These are phyloP conservation scores for Panicum virgatum DNA, from an alignment of 202 grass and related monocot genomes.

Conservation along the genomic window DNA sequence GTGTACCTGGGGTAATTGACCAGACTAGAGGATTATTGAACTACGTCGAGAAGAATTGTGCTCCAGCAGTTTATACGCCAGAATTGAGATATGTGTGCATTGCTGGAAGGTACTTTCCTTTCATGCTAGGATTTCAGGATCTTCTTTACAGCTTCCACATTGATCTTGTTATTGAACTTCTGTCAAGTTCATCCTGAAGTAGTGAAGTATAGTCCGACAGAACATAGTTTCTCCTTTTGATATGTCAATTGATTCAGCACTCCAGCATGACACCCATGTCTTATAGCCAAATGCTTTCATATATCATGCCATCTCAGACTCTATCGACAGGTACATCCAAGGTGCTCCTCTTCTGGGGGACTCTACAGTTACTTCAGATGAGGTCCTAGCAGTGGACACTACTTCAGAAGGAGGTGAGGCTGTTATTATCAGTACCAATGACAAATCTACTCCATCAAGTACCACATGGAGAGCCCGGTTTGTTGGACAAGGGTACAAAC, in stretches of 20 bases:
- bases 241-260: neutral
- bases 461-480: slow-evolving; percentile 63
- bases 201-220: neutral
- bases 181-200: neutral
- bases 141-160: neutral
- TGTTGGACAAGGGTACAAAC: slow-evolving; percentile 86
- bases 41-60: slow-evolving; percentile 79
- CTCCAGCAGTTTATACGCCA: slow-evolving; percentile 85
- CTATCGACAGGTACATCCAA: slow-evolving; percentile 67
- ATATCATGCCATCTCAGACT: slow-evolving; percentile 7
- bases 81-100: slow-evolving; percentile 84
- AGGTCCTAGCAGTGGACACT: slow-evolving; percentile 36
- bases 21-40: slow-evolving; percentile 90
- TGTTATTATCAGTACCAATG: slow-evolving; percentile 22
- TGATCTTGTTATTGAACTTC: neutral
- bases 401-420: slow-evolving; percentile 41
- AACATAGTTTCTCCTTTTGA: neutral
- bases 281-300: neutral
- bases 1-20: slow-evolving; percentile 70
- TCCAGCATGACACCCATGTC: neutral
- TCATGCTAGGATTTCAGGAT: slow-evolving; percentile 9
- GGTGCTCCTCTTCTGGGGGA: slow-evolving; percentile 61
- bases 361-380: slow-evolving; percentile 36
- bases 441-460: slow-evolving; percentile 7
- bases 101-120: slow-evolving; percentile 75